Base-by-base conservation (phyloP, 2,329 filamentous ascomycete species). In the Colletotrichum neosansevieriae region DNA sequence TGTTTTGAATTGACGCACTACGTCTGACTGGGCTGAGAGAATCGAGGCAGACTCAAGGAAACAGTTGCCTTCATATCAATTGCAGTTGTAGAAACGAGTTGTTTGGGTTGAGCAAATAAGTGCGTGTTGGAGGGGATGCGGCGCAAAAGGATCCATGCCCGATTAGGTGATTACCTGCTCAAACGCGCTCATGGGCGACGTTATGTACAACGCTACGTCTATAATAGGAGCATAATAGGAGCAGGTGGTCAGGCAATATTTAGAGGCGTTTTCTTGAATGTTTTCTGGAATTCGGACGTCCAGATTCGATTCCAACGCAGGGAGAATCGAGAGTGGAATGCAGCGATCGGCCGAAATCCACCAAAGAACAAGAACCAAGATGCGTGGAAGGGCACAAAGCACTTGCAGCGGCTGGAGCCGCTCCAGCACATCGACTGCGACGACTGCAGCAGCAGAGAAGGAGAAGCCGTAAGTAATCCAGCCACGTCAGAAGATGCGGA, bases 151-250 rank as follows among this genome's bases (percentile, higher is more conserved):
- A 17, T 11, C 38, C 24, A 40, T 65, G 56, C 61, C 65, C 44
- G 61, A 68, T 59, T 59, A 10, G 62, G 62, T 34, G n/a, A 62
- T 57, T 67, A 68, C 62, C 61, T 68, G 65, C 65, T 68, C 65
- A 68, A 68, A 68, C 65, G 56, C 61, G 65, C 65, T 51, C 65
- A 68, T 38, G 10, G 15, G 32, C 38, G 42, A 36, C 40, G 36
- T 19, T 59, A 34, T 50, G 32, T 49, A 29, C 47, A 10, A 15
- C 17, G 47, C 61, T 24, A 47, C 54, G 15, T 12, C 3, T 45
- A 54, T 49, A 44, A 40, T 36, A 38, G 21, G 19, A 29, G 49
- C 47, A 15, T 12, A 2, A 17, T 15, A 10, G 44, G 40, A 6
- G 10, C 42, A 45, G 42, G n/a, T 45, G 42, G 42, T 13, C 42